Percentiles rank a stretch among this genome's conserved stretches.
Evolutionary conservation across 2,329 filamentous ascomycete species (phyloP).

Genomic region (Coleophoma cylindrospora): DNA sequence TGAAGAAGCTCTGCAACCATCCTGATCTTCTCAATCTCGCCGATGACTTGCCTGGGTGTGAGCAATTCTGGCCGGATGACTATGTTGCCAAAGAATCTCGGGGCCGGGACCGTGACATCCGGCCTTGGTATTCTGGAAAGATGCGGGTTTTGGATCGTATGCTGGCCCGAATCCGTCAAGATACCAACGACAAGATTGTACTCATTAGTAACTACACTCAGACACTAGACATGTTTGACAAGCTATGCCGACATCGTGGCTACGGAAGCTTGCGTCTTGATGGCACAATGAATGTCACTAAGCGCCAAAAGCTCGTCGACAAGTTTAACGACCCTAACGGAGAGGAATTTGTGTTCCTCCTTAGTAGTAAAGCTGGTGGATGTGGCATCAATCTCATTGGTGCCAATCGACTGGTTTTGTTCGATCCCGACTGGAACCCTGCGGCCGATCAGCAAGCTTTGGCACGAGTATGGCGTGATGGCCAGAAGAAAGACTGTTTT

Average conservation of each 20-base stretch:
- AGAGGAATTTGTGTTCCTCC: conserved; percentile 87
- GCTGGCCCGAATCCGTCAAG: conserved; percentile 89
- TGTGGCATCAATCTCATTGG: conserved; percentile 96
- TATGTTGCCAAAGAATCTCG: conserved; percentile 84
- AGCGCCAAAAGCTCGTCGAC: conserved; percentile 94
- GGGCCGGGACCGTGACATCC: conserved; percentile 86
- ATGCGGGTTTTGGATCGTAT: conserved; percentile 98
- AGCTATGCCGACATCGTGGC: conserved; percentile 74
- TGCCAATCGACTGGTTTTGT: conserved; percentile 89
- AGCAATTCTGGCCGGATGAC: conserved; percentile 75
- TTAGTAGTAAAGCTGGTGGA: conserved; percentile 93
- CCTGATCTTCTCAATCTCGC: conserved; percentile 84
- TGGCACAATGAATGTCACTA: conserved; percentile 96
- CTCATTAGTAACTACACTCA: conserved; percentile 98
- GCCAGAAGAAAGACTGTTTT: conserved; percentile 98
- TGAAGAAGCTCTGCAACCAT: conserved; percentile 99
- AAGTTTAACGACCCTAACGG: conserved; percentile 94
- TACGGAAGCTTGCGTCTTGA: conserved; percentile 90
- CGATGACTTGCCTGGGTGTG: conserved; percentile 81
- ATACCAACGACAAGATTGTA: conserved; percentile 98
- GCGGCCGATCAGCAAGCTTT: conserved; percentile 96
- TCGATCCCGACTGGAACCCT: conserved; percentile 97
- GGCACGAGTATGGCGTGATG: conserved; percentile 96
- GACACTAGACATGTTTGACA: conserved; percentile 91
- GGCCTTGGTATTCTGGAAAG: conserved; percentile 95